These are phyloP conservation scores for Mrakia frigida DNA, from an alignment of 768 basidiomycete genomes.

Conservation along the genomic window DNA sequence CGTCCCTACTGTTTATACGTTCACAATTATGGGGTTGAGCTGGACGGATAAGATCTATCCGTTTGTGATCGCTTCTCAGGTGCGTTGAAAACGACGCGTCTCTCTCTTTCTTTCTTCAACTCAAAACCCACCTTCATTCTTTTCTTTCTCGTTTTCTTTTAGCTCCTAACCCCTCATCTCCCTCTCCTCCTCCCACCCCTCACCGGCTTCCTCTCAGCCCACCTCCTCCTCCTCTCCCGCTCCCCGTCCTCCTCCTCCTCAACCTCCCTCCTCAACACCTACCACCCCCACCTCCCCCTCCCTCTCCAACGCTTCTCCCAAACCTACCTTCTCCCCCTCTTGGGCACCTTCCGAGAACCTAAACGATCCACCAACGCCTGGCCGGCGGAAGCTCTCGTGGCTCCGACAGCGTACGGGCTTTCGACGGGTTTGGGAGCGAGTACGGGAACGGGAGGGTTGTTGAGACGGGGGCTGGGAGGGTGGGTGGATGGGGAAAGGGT, in stretches of 20 bases:
- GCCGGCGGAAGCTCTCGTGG: neutral
- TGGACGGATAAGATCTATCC: conserved; percentile 14
- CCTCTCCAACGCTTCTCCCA: neutral
- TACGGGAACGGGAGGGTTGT: neutral
- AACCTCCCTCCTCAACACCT: neutral
- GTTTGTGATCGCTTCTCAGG: neutral
- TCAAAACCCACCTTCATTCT: neutral
- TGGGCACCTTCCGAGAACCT: neutral
- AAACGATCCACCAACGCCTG: conserved; percentile 7
- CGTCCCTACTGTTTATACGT: neutral
- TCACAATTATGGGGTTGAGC: neutral
- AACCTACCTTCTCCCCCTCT: neutral
- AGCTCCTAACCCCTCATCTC: conserved; percentile 4
- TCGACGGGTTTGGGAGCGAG: neutral
- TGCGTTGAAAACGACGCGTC: neutral
- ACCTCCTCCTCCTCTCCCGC: neutral
- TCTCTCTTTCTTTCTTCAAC: neutral
- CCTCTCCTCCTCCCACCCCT: conserved; percentile 2
- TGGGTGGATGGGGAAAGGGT: neutral
- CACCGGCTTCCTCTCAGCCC: neutral
- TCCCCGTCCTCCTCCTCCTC: neutral
- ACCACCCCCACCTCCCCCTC: neutral
- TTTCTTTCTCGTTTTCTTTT: neutral
- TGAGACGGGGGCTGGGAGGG: neutral
- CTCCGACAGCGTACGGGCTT: neutral